Evolutionary conservation across 2,329 filamentous ascomycete genomes (phyloP), one percentile per base, ranked within the genome.

Genomic region (Thermoascus crustaceus): DNA sequence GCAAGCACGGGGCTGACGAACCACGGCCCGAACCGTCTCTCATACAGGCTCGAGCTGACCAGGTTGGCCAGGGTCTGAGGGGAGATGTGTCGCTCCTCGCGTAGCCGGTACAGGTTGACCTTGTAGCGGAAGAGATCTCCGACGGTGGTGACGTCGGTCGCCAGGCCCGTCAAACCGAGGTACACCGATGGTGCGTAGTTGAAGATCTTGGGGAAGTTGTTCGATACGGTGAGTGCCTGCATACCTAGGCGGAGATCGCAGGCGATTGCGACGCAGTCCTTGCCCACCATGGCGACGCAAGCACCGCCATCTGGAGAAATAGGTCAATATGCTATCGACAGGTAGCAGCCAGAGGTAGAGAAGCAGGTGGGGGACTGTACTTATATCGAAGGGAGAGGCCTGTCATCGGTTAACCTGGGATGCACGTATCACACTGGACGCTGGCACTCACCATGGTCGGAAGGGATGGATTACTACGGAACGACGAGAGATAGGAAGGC

Each of bases 201-300:
- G 79, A 96, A 96, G 74, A 98, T 85, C 75, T 98, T 98, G 71
- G 91, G 91, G 75, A 96, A 96, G 81, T 96, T 63, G 80, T 98
- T 98, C 64, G 87, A 95, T 41, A 98, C 85, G 45, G 91, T 98
- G 59, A 98, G 76, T 58, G 91, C 77, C 71, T 98, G 91, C 60
- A 96, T 81, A 55, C 91, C 91, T 49, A 98, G 85, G 46, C 91
- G 89, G 49, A 98, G 85, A 68, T 98, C 91, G 73, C 91, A 98
- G 63, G 91, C 91, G 61, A 98, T 96, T 67, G 91, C 91, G 43
- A 98, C 91, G 67, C 91, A 98, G 79, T 96, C 88, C 71, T 98
- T 96, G 73, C 91, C 91, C 48, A 94, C 88, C 91, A 96, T 96
- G 67, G 89, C 89, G 50, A 96, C 87, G 68, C 83, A 89, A 71